Evolutionary conservation across 1,284 basidiomycete species (phyloP).

Genomic region (Irpex sp.): DNA sequence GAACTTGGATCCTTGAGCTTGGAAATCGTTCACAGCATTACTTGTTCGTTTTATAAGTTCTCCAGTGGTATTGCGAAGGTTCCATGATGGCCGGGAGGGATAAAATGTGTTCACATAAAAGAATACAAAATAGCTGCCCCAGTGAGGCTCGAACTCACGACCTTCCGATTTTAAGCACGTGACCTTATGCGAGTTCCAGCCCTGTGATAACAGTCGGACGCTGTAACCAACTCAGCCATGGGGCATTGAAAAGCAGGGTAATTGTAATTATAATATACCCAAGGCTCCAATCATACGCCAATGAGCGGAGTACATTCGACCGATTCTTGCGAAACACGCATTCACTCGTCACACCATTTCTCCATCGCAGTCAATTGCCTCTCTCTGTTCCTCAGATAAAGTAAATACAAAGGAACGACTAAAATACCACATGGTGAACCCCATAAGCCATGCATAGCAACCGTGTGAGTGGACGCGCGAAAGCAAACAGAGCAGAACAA

Average conservation of each 20-base stretch:
- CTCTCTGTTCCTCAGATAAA: slow-evolving; percentile 52
- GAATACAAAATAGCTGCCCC: slow-evolving; percentile 40
- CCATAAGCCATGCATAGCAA: slow-evolving; percentile 22
- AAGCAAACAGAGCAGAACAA: slow-evolving; percentile 26
- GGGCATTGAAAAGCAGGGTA: slow-evolving; percentile 39
- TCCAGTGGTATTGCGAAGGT: too few species aligned
- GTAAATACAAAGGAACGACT: slow-evolving; percentile 62
- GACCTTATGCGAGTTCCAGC: neutral
- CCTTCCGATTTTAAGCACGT: slow-evolving; percentile 48
- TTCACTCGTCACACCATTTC: too few species aligned
- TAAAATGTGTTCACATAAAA: too few species aligned
- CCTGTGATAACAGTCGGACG: slow-evolving; percentile 67
- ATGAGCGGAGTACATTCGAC: too few species aligned
- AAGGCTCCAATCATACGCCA: too few species aligned
- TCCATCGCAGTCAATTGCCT: slow-evolving; percentile 27
- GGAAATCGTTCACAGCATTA: too few species aligned
- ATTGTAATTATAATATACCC: too few species aligned
- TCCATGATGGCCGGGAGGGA: too few species aligned
- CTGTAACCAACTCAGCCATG: slow-evolving; percentile 82
- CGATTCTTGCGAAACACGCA: too few species aligned
- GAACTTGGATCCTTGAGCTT: too few species aligned
- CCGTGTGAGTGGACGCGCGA: neutral
- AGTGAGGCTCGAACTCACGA: slow-evolving; percentile 71
- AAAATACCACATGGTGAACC: slow-evolving; percentile 39
- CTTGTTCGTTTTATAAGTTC: too few species aligned